Evolutionary conservation across 805 yeast species (phyloP).

Genomic region (Ogataea dorogensis): DNA sequence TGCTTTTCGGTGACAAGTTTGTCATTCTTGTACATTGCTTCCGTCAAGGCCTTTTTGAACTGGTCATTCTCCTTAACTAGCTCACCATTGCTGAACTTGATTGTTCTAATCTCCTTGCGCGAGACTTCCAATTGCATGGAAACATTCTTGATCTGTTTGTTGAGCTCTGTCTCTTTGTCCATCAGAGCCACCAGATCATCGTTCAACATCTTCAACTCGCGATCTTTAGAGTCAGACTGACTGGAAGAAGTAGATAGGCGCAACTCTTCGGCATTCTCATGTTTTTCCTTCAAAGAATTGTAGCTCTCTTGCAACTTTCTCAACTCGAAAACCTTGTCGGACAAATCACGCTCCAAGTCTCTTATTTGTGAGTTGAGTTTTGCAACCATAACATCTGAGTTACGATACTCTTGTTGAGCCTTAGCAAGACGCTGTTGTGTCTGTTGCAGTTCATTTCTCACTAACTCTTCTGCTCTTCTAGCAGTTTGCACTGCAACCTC

Average conservation of each 20-base stretch:
- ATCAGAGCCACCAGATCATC: conserved; percentile 52
- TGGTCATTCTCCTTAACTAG: conserved; percentile 43
- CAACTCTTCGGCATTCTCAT: conserved; percentile 43
- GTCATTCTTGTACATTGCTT: conserved; percentile 45
- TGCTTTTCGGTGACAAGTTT: conserved; percentile 40
- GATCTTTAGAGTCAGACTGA: conserved; percentile 35
- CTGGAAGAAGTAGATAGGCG: conserved; percentile 33
- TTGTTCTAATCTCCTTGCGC: conserved; percentile 41
- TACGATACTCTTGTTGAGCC: conserved; percentile 51
- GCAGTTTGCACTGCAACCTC: conserved; percentile 69
- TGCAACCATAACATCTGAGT: conserved; percentile 52
- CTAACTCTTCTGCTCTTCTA: conserved; percentile 55
- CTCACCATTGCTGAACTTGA: conserved; percentile 39
- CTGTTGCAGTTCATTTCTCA: conserved; percentile 53
- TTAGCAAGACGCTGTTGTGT: conserved; percentile 44
- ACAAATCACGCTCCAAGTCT: conserved; percentile 52
- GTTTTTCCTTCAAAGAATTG: conserved; percentile 49
- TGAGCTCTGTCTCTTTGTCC: conserved; percentile 63
- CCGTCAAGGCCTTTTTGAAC: conserved; percentile 39
- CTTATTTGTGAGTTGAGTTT: conserved; percentile 50
- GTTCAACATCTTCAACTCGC: conserved; percentile 54
- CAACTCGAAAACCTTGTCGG: conserved; percentile 56
- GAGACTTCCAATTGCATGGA: conserved; percentile 58
- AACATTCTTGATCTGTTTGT: conserved; percentile 61
- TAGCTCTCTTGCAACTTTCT: conserved; percentile 48